A percentile compares a stretch with the other conserved stretches of the same genome.
phyloP scores from a whole-genome alignment of 1,139 yeast genomes.

The Candida labiduridarum region DNA sequence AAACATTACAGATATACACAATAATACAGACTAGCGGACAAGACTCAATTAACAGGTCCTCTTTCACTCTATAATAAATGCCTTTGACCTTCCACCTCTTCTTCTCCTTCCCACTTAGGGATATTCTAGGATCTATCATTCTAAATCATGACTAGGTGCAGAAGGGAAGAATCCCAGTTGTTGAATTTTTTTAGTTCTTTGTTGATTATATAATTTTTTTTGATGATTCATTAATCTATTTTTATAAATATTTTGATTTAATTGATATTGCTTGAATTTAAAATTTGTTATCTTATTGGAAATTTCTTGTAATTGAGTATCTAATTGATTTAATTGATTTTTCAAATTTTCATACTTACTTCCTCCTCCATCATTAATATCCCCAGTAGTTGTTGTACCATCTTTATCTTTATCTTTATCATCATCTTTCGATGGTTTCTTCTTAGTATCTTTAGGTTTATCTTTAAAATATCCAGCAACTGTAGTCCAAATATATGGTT shows the following conservation, averaged over 20 bases:
- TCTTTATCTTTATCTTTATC: constrained; percentile 7
- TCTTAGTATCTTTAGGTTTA: constrained; percentile 16
- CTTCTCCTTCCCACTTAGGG: no score
- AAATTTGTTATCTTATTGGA: constrained; percentile 25
- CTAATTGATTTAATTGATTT: constrained; percentile 27
- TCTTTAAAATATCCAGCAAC: constrained; percentile 22
- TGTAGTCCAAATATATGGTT: constrained; percentile 39
- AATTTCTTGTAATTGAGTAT: constrained; percentile 23
- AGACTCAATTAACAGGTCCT: no score
- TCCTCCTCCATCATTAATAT: background rate
- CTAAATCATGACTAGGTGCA: constrained; percentile 42
- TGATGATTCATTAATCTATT: constrained; percentile 43
- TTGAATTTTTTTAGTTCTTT: constrained; percentile 41
- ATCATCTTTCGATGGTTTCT: constrained; percentile 15
- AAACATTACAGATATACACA: no score
- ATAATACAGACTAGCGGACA: background rate
- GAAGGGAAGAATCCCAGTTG: constrained; percentile 56
- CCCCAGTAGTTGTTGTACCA: constrained; percentile 8
- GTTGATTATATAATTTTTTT: constrained; percentile 32
- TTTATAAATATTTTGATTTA: constrained; percentile 56
- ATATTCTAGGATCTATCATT: background rate
- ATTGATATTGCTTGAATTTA: constrained; percentile 48
- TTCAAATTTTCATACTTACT: constrained; percentile 18
- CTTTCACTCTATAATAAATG: background rate
- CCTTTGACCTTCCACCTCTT: no score